Percentiles rank a stretch among this genome's conserved stretches.
These are phyloP conservation scores for Punica granatum DNA, from an alignment of 345 rosid species.

Conservation along the genomic window DNA sequence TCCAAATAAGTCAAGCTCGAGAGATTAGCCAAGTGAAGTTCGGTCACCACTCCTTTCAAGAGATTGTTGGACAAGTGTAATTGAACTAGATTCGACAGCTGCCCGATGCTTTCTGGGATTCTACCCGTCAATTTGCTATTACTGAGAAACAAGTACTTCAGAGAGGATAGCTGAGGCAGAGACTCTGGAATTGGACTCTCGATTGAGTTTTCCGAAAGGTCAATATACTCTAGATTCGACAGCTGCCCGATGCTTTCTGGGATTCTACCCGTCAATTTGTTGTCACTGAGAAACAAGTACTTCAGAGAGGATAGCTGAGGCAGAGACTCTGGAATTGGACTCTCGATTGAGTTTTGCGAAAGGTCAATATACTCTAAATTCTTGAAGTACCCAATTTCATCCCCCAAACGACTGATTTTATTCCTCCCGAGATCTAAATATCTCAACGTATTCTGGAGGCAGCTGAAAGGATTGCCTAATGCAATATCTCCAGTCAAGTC, in stretches of 20 bases:
- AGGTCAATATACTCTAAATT: background rate
- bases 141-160: too few species aligned
- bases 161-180: too few species aligned
- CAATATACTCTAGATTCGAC: too few species aligned
- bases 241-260: background rate
- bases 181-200: too few species aligned
- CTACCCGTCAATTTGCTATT: too few species aligned
- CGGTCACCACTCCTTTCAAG: conserved; percentile 17
- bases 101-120: too few species aligned
- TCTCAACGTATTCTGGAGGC: background rate
- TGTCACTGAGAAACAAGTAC: fast-evolving
- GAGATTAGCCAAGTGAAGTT: conserved; percentile 20
- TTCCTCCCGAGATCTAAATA: background rate
- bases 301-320: background rate
- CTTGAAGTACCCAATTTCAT: background rate
- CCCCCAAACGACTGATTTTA: background rate
- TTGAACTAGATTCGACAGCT: too few species aligned
- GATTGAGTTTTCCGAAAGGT: too few species aligned
- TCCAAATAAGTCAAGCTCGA: background rate
- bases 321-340: background rate
- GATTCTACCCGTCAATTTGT: background rate
- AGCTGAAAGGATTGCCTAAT: background rate
- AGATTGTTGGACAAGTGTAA: conserved; percentile 1
- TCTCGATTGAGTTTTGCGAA: fast-evolving
- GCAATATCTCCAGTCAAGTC: background rate